Conservation (phyloP, 2,329 filamentous ascomycete species). For the Aspergillus quadrilineatus region DNA sequence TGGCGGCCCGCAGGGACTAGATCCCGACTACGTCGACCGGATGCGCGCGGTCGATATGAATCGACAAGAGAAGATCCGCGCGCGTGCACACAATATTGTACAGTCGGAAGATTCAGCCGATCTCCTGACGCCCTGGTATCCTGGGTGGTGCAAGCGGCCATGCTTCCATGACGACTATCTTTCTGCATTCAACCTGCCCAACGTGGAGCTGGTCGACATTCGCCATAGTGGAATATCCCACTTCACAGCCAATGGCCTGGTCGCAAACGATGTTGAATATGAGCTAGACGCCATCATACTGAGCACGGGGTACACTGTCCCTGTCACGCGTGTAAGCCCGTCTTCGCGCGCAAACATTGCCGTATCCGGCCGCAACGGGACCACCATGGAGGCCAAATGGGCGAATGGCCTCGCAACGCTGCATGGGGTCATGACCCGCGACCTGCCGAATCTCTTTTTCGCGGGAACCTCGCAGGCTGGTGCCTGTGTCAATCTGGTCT, state of each 20-base stretch:
- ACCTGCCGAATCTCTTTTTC: constrained; percentile 59
- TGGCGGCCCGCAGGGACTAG: not conserved
- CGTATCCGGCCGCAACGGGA: constrained; percentile 36
- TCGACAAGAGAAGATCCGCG: constrained; percentile 12
- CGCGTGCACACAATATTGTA: constrained; percentile 53
- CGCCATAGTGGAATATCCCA: constrained; percentile 31
- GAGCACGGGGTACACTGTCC: constrained; percentile 45
- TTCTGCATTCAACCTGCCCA: constrained; percentile 56
- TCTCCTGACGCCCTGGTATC: constrained; percentile 60
- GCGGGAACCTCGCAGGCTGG: constrained; percentile 45
- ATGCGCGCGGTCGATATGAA: not conserved
- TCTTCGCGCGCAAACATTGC: not conserved
- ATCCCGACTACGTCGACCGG: not conserved
- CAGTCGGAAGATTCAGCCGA: constrained; percentile 52
- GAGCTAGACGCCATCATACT: constrained; percentile 50
- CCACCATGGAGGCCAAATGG: constrained; percentile 50
- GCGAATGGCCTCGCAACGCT: constrained; percentile 50
- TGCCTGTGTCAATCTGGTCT: constrained; percentile 41
- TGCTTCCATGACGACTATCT: constrained; percentile 59
- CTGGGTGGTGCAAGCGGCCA: constrained; percentile 63
- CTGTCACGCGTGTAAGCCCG: constrained; percentile 14
- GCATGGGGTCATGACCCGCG: constrained; percentile 51
- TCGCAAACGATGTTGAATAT: constrained; percentile 46
- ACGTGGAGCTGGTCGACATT: constrained; percentile 61
- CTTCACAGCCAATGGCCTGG: constrained; percentile 49